Evolutionary conservation across 2,329 filamentous ascomycete species (phyloP), one percentile per base, ranked within the genome.

Genomic region (Botryotinia narcissicola): DNA sequence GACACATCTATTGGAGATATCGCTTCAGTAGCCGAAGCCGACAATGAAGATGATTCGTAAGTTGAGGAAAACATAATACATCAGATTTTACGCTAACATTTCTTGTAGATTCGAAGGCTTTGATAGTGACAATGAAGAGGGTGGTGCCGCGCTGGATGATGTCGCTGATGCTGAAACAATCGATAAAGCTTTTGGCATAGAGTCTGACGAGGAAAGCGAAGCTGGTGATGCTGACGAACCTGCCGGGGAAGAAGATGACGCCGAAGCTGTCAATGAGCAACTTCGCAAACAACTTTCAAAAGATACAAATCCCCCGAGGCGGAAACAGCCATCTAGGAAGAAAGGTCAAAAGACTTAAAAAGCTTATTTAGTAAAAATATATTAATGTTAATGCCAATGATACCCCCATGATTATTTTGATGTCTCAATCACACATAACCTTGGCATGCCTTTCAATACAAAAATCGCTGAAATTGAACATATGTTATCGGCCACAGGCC

Each of bases 41-140:
- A 72, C 35, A 75, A 74, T 64, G 73, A 81, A 14, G 80, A 78
- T 10, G 82, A 72, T 63, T 62, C 66, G 66, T 73, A 71, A 70
- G 72, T 71, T 61, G 12, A 16, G 22, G 12, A 35, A 22, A 69
- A 6, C 40, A 18, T n/a, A 29, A 32, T 1, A 42, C 10, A 5
- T 40, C 20, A 9, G 1, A 35, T 8, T 37, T 25, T 18, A 61
- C 3, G 32, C 70, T 71, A 71, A 73, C 29, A 69, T 63, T 4
- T 22, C 12, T 14, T 66, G 76, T n/a, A 77, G 77, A 32, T 88
- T 87, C 73, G 84, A 84, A 57, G 86, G 86, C 44, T 88, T 87
- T 66, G 84, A 80, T 22, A 85, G 82, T 66, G 84, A 85, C 57
- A 85, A 82, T 67, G 84, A 85, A 59, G 79, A 79, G 68, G 79